Base-by-base conservation (phyloP, 2,329 filamentous ascomycete species). In the Fusarium austroafricanum region DNA sequence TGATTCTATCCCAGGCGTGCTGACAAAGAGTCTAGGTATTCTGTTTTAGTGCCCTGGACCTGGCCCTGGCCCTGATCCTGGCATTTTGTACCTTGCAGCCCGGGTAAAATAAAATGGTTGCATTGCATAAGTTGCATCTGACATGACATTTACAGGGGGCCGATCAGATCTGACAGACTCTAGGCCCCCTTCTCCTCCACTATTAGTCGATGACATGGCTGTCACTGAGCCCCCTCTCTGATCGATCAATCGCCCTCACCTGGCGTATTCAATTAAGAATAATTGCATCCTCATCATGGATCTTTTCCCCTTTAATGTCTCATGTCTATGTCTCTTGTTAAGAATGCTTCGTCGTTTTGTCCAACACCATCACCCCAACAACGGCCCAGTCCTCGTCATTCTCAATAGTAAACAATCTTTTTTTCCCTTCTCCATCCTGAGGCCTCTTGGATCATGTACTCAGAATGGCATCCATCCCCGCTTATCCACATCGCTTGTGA, bases 271-370 rank as follows among this genome's bases (percentile, higher is more conserved):
- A 59, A 65, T 55, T 40, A 55, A 46, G 44, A 35, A 52, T 40
- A 52, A 55, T 40, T 55, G 11, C 53, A 45, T 52, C 28, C 23
- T 29, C 23, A 58, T 59, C 35, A 17, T 47, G 28, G 38, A 42
- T 52, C 28, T 45, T 42, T 38, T 37, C 21, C 39, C 49, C 23
- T 40, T 28, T 7, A 23, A 50, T 65, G 65, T 68, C 65, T 68
- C 50, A 65, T 39, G 11, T 68, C 65, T 65, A 65, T 35, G n/a
- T 68, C 65, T 68, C 54, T 61, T 35, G n/a, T 55, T n/a, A 68
- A 68, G 65, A 68, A 68, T 68, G 65, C 37, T 55, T 51, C 37
- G 33, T 50, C 38, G 63, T 23, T 18, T 43, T 55, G 57, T 47
- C 29, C 28, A 6, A 56, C 14, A 23, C 44, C 35, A 29, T 67